Base-by-base conservation (phyloP, 257 asterid genomes). In the Plantago major region DNA sequence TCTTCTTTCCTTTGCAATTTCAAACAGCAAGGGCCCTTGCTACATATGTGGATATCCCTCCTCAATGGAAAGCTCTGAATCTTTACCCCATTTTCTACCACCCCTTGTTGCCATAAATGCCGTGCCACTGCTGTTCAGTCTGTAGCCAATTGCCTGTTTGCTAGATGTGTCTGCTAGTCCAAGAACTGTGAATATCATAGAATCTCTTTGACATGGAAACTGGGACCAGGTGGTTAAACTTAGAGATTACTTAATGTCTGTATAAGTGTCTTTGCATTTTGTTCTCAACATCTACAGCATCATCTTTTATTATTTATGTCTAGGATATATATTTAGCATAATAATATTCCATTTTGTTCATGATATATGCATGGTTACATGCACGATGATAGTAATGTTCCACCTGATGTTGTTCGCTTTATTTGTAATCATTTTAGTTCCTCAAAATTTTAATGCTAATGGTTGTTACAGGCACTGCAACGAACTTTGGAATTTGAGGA, bases 401-500 rank as follows among this genome's bases (percentile, higher is more conserved):
- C 46, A 11, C 30, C 53, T 42, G 45, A 28, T 59, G 22, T 64
- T 72, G 22, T 64, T 72, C 45, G 48, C 64, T 60, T 30, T 47
- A 14, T 46, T 43, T 70, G 48, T 45, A 33, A 33, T 33, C 40
- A 33, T 33, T 33, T 33, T 4, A 7, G 6, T 33, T 33, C 6
- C 8, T 33, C 40, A 33, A 33, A 19, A 37, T 67, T 67, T 58
- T 60, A 50, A 66, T 47, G 5, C 53, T 76, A 58, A 54, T 80
- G 53, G 47, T 60, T 51, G 38, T 67, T 28, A 26, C 15, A 92
- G 99, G 97, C 99, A 58, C 74, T 93, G 75, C 97, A 93, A 55
- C 83, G 97, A 60, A 93, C 99, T 56, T 81, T 89, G 79, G 99
- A 93, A 74, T 93, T 93, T 74, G 99, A 93, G 82, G 99, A 93